Percentiles rank a stretch among this genome's conserved stretches.
These are phyloP conservation scores for Tetrapisispora arboricola DNA, from an alignment of 805 yeast genomes.

Conservation along the genomic window DNA sequence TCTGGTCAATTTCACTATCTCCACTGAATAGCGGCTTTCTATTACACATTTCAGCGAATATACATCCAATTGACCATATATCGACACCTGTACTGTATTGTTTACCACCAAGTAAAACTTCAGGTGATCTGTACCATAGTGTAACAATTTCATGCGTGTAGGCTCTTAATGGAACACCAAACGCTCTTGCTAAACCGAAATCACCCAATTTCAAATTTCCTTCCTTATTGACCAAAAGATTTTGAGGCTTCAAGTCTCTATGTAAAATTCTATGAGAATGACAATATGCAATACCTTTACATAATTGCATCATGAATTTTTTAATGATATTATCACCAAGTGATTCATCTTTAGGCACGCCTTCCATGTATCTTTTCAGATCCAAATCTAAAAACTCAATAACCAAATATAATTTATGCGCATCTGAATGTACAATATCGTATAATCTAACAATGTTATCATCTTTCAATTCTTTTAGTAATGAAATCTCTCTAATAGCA, in stretches of 20 bases:
- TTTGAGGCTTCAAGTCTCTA: conserved; percentile 89
- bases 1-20: conserved; percentile 89
- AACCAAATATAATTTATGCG: conserved; percentile 82
- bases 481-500: conserved; percentile 90
- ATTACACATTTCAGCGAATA: conserved; percentile 96
- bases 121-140: conserved; percentile 97
- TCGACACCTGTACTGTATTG: conserved; percentile 95
- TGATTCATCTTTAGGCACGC: conserved; percentile 77
- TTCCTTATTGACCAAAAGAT: conserved; percentile 73
- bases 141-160: conserved; percentile 97
- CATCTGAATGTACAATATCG: conserved; percentile 92
- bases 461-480: conserved; percentile 89
- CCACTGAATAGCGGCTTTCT: conserved; percentile 97
- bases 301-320: conserved; percentile 87
- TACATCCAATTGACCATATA: conserved; percentile 98
- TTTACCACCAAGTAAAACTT: conserved; percentile 86
- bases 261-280: conserved; percentile 58
- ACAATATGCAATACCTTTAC: conserved; percentile 69
- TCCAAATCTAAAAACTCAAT: conserved; percentile 92
- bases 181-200: conserved; percentile 94
- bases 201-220: conserved; percentile 93
- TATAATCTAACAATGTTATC: conserved; percentile 86
- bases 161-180: conserved; percentile 95
- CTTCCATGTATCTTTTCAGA: conserved; percentile 88
- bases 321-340: conserved; percentile 76